Base-by-base conservation (phyloP, 1,284 basidiomycete species). In the Austroboletus novae-zelandiae region DNA sequence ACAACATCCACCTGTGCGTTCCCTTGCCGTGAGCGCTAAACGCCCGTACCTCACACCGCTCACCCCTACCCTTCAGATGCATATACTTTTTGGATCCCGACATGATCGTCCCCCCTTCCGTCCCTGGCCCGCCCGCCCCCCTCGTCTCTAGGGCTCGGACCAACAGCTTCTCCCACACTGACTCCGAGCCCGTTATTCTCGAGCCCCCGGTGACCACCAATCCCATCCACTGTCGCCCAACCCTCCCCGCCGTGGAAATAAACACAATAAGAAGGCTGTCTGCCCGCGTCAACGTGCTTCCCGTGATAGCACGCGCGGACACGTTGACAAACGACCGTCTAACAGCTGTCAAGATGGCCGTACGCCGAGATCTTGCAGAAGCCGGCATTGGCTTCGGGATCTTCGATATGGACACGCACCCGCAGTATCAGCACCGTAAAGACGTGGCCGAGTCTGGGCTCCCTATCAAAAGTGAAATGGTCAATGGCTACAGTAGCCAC, bases 261-360 rank as follows among this genome's bases (percentile, higher is more conserved):
- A 83, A 86, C 64, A 90, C 92, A 64, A 97, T 98, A 74, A 84
- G 89, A 61, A 81, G 89, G 45, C 77, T 98, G 57, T 94, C 94
- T 66, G 81, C 84, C 60, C 88, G 93, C 64, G 94, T 97, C 71
- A 98, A 98, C 73, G 84, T 98, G 50, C 89, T 98, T 57, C 94
- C 95, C 50, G 91, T 98, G 61, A 89, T 98, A 61, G 91, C 94
- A 56, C 88, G 93, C 62, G 87, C 92, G 41, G 95, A 98, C 73
- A 86, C 87, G 48, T 79, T 98, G 61, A 93, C 93, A 45, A 94
- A 94, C 68, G 94, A 97, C 62, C 82, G 86, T 52, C 78, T 92
- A 47, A 78, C 80, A 41, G 80, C 81, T 50, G 79, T 91, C 67
- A 90, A 91, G 69, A 70, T 83, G 60, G 89, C 86, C 53, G 78